Base-by-base conservation (phyloP, 2,329 filamentous ascomycete species). In the Epichloe elymi region DNA sequence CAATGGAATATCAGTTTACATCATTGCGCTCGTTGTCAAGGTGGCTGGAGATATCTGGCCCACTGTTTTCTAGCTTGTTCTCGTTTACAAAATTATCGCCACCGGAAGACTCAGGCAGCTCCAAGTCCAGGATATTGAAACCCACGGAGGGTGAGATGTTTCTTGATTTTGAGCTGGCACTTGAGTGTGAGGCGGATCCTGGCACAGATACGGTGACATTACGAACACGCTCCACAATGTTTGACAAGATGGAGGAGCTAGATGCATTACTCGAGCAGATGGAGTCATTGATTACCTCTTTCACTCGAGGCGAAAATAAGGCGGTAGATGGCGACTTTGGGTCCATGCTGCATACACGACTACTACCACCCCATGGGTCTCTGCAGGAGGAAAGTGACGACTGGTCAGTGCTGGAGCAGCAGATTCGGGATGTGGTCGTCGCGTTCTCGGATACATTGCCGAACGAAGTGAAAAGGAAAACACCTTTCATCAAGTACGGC, bases 401-500 rank as follows among this genome's bases (percentile, higher is more conserved):
- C 14, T 46, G 43, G 43, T 33, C 43, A 33, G 11, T 19, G 11
- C 26, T 46, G 19, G 43, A 46, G 43, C 26, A 36, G 15, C 26
- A 35, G 23, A 46, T 46, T 20, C 43, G 43, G 17, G 23, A 46
- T 33, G 43, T 46, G 19, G 33, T 46, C 3, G 17, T 35, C 23
- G 17, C 26, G 11, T 46, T 35, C 33, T 46, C 43, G 14, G 23
- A 5, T 7, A 3, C 33, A 3, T n/a, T 10, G 15, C 49, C 47
- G 2, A 50, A 53, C 5, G 53, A 59, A 37, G 55, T 68, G 8
- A 53, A 59, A 5, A 65, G 61, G 48, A 55, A 55, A 1, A 59
- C 64, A 26, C 63, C 65, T 5, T 65, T 67, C 49, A 54, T 66
- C 7, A 58, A 59, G 35, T 56, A 65, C 2, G 63, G 63, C 5